These are phyloP conservation scores for Clonostachys chloroleuca DNA, from an alignment of 2,329 filamentous ascomycete genomes.

Conservation along the genomic window DNA sequence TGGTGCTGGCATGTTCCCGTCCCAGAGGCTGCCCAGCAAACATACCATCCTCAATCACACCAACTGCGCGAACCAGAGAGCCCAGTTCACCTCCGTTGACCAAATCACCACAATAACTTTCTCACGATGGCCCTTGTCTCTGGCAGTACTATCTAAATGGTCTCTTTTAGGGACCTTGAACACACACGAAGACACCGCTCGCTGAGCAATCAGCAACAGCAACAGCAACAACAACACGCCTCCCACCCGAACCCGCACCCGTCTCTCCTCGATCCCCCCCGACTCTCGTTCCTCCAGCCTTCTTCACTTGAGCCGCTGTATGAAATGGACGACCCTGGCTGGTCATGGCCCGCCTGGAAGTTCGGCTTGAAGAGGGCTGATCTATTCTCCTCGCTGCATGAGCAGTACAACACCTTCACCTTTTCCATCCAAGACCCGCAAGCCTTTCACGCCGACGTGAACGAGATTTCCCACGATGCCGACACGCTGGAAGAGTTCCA, in stretches of 20 bases:
- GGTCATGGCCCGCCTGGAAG: constrained; percentile 57
- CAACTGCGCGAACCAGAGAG: too few species aligned
- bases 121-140: constrained; percentile 1
- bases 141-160: background rate
- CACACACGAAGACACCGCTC: too few species aligned
- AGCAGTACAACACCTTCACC: constrained; percentile 55
- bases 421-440: constrained; percentile 54
- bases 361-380: constrained; percentile 58
- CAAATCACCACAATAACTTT: too few species aligned
- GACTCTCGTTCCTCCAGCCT: constrained; percentile 1
- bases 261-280: constrained; percentile 6
- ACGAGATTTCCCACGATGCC: constrained; percentile 49
- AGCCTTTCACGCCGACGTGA: constrained; percentile 58
- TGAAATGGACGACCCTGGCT: constrained; percentile 49
- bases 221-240: constrained; percentile 8
- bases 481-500: constrained; percentile 49
- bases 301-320: constrained; percentile 5
- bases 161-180: background rate
- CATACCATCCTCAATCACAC: too few species aligned
- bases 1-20: too few species aligned
- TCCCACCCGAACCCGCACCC: background rate
- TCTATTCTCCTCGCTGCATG: constrained; percentile 52
- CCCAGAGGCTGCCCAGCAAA: too few species aligned
- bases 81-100: too few species aligned
- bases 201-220: constrained; percentile 2